These are phyloP conservation scores for Aspergillus steynii DNA, from an alignment of 495 filamentous ascomycete genomes.

Conservation along the genomic window DNA sequence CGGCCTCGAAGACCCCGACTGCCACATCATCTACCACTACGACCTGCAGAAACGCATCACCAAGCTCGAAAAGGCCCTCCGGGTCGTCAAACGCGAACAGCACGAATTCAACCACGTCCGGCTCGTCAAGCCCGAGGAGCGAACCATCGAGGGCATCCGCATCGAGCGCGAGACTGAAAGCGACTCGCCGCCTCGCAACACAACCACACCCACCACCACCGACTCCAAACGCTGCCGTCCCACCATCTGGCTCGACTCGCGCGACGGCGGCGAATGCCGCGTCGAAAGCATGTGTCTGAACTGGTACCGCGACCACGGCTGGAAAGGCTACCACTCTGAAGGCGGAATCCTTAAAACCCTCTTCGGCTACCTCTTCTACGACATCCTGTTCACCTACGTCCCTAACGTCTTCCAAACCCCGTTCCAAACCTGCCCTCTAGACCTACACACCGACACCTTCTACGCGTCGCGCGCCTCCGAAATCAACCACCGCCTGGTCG, in stretches of 20 bases:
- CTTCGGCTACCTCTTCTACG: slow-evolving; percentile 90
- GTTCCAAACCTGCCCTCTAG: slow-evolving; percentile 90
- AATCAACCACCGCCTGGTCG: slow-evolving; percentile 84
- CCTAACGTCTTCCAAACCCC: slow-evolving; percentile 96
- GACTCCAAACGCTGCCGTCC: slow-evolving; percentile 58
- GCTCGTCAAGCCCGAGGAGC: slow-evolving; percentile 71
- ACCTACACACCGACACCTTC: slow-evolving; percentile 92
- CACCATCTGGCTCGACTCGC: slow-evolving; percentile 84
- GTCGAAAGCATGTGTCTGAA: slow-evolving; percentile 94
- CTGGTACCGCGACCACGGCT: slow-evolving; percentile 77
- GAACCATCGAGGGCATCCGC: slow-evolving; percentile 72
- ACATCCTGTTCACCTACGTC: slow-evolving; percentile 89
- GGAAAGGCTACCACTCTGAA: slow-evolving; percentile 94
- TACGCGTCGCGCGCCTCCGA: slow-evolving; percentile 80
- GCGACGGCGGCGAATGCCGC: slow-evolving; percentile 66
- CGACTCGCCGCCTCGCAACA: slow-evolving; percentile 27
- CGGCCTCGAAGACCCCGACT: slow-evolving; percentile 82
- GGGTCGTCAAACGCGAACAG: slow-evolving; percentile 80
- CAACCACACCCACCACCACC: slow-evolving; percentile 11
- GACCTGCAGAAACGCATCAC: slow-evolving; percentile 89
- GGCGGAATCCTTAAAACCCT: slow-evolving; percentile 87
- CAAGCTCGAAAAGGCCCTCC: slow-evolving; percentile 84
- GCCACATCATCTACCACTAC: slow-evolving; percentile 89
- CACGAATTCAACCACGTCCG: slow-evolving; percentile 90
- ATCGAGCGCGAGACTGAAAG: slow-evolving; percentile 54